A percentile compares a stretch with the other conserved stretches of the same genome.
Evolutionary conservation across 169 alveolate species (phyloP).

Genomic region (Perkinsus olseni): DNA sequence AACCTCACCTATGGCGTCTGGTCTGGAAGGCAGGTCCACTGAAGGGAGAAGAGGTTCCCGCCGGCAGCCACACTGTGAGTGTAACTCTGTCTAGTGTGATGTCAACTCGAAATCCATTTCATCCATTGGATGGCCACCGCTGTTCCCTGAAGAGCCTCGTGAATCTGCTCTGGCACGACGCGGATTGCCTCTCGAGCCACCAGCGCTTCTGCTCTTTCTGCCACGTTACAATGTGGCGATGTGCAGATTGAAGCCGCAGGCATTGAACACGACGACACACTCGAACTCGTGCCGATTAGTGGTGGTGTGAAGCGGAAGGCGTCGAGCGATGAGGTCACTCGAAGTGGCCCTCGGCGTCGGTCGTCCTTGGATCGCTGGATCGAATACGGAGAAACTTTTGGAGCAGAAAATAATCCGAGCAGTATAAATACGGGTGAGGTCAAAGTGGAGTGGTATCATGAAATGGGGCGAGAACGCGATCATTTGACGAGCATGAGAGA

Average conservation of each 20-base stretch:
- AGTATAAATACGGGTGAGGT: background rate
- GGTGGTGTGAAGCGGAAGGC: background rate
- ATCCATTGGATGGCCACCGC: too few species aligned
- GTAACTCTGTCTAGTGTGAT: too few species aligned
- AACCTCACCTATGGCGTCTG: background rate
- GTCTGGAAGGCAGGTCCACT: background rate
- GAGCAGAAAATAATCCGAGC: background rate
- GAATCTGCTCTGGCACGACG: background rate
- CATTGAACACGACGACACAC: background rate
- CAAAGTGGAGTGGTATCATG: too few species aligned
- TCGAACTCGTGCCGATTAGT: background rate
- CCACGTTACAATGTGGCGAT: too few species aligned
- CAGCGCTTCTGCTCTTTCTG: too few species aligned
- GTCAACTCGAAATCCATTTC: too few species aligned
- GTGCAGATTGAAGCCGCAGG: background rate
- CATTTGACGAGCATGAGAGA: too few species aligned
- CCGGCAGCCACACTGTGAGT: background rate
- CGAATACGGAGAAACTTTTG: background rate
- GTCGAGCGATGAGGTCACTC: background rate
- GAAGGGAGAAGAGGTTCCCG: background rate
- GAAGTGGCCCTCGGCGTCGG: background rate
- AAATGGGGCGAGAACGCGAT: too few species aligned
- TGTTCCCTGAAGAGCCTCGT: background rate
- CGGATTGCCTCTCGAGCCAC: too few species aligned
- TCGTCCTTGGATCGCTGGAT: background rate